These are phyloP conservation scores for Pseudomicrostroma phylloplanum DNA, from an alignment of 1,284 basidiomycete genomes.

Conservation along the genomic window DNA sequence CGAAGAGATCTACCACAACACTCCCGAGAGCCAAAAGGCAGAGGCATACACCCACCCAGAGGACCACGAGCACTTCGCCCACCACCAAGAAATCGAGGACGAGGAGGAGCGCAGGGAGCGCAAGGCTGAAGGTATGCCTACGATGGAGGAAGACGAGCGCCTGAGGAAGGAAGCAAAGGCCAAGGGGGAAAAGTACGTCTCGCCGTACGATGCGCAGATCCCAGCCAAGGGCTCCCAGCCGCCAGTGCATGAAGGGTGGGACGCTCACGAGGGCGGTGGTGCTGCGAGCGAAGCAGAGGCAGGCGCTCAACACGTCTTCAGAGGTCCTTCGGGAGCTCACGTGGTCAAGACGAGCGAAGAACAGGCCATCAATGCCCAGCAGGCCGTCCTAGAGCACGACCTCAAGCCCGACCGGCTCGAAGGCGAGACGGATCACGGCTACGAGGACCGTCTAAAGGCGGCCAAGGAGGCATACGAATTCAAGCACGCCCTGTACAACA, in stretches of 20 bases:
- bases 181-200: constrained; percentile 36
- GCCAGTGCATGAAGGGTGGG: constrained; percentile 29
- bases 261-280: constrained; percentile 35
- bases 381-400: constrained; percentile 25
- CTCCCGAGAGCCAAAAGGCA: constrained; percentile 93
- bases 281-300: constrained; percentile 41
- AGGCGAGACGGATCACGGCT: constrained; percentile 25
- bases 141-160: constrained; percentile 43
- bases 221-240: constrained; percentile 19
- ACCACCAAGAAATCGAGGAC: constrained; percentile 79
- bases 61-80: constrained; percentile 68
- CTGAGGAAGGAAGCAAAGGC: constrained; percentile 32
- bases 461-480: constrained; percentile 12
- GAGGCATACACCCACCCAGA: constrained; percentile 84
- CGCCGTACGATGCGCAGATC: constrained; percentile 44
- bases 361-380: constrained; percentile 32
- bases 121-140: constrained; percentile 68
- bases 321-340: constrained; percentile 40
- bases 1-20: constrained; percentile 79
- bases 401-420: constrained; percentile 8
- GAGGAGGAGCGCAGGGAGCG: constrained; percentile 79
- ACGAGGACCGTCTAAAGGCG: constrained; percentile 31
- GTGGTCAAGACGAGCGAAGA: constrained; percentile 35
- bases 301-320: constrained; percentile 41
- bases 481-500: constrained; percentile 1